Evolutionary conservation across 228 moss, liverwort and hornwort species (phyloP).

Genomic region (Sphagnum magellanicum): DNA sequence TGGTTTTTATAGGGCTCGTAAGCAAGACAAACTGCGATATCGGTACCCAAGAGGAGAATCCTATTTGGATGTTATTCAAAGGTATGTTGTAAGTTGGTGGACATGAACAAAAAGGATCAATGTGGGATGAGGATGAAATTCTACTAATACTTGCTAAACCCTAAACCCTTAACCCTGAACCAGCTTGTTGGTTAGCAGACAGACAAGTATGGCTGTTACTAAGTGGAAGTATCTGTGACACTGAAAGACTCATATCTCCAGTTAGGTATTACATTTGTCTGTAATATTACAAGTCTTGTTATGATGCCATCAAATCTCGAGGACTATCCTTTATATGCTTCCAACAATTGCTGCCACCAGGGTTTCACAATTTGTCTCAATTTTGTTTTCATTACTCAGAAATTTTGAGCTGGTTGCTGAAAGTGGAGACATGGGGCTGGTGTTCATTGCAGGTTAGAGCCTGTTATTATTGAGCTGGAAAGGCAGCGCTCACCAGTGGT

Average conservation of each 20-base stretch:
- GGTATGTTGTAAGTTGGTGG: constrained; percentile 20
- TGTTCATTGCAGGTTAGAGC: constrained; percentile 65
- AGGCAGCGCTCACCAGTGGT: constrained; percentile 97
- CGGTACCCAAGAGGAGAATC: constrained; percentile 99
- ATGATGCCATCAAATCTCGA: no score
- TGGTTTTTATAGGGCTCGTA: constrained; percentile 55
- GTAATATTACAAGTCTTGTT: no score
- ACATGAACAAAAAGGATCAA: no score
- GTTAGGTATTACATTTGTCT: no score
- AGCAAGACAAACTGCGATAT: constrained; percentile 90
- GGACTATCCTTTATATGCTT: background rate
- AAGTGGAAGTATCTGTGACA: no score
- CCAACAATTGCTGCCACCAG: background rate
- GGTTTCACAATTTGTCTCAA: background rate
- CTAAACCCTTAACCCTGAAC: no score
- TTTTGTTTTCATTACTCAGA: background rate
- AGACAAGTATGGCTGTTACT: no score
- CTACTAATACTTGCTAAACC: no score
- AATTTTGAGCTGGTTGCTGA: background rate
- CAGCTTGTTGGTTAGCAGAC: no score
- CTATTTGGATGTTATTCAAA: constrained; percentile 96
- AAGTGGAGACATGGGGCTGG: no score
- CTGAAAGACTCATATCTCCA: no score
- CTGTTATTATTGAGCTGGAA: constrained; percentile 97
- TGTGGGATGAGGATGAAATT: no score